Base-by-base conservation (phyloP, 345 rosid genomes). In the Gossypium arboreum region DNA sequence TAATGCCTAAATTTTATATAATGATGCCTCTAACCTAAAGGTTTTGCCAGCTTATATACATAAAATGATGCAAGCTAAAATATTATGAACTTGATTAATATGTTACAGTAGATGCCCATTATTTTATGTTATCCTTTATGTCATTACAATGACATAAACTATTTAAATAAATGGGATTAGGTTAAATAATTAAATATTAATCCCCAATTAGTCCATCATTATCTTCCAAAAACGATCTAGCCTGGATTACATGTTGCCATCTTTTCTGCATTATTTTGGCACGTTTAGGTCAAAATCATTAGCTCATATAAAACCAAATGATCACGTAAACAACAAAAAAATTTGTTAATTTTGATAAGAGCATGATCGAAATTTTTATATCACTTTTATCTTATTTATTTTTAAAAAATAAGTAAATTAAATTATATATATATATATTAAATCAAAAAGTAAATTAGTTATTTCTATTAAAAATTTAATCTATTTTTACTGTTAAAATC, bases 241-340 rank as follows among this genome's bases (percentile, higher is more conserved):
- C 41, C 41, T 34, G 41, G 18, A 52, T 52, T 50, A 50, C 17
- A 12, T 3, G 3, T 50, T 12, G 20, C 7, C 56, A 52, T 0
- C 41, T 52, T 52, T 52, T 52, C 16, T 52, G 9, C 56, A 52
- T 52, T 52, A 4, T 52, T 18, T 52, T 52, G 17, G 56, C 56
- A 52, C 18, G 1, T 52, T 52, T 16, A 5, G 8, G 8, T 13
- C 10, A 74, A 29, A 58, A 76, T 79, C 74, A 70, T 73, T 66
- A 47, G 24, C 74, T 75, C 25, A 34, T 56, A 8, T 76, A 12
- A 22, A 29, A 50, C 16, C 17, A 51, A 17, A 51, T 0, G 9
- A 52, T 52, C 56, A 52, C 1, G 2, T 16, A 15, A 52, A 52
- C 9, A 52, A 52, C n/a, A 52, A 52, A 52, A 22, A 34, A 4